Conservation (phyloP, 805 yeast species). For the Monosporozyma servazzii region DNA sequence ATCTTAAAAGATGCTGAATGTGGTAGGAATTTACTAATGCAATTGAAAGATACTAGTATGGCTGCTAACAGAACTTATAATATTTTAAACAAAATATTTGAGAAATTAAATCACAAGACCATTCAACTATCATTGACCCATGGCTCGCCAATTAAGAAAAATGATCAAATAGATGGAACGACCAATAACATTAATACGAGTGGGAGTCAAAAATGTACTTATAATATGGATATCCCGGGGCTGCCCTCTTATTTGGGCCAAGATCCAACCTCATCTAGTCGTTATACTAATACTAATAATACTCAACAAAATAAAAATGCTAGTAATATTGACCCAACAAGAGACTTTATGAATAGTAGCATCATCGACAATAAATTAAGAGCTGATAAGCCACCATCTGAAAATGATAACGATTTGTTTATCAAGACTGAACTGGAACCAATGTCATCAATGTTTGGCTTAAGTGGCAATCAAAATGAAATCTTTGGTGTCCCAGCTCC, state of each 20-base stretch:
- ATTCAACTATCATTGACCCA: slow-evolving; percentile 35
- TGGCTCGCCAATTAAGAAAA: slow-evolving; percentile 2
- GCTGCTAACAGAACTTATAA: slow-evolving; percentile 77
- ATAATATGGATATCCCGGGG: slow-evolving; percentile 1
- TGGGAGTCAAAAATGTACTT: background rate
- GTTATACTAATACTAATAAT: background rate
- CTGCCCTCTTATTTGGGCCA: background rate
- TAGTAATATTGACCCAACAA: background rate
- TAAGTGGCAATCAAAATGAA: slow-evolving; percentile 3
- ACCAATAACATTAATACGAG: background rate
- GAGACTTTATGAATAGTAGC: background rate
- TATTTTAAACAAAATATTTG: slow-evolving; percentile 70
- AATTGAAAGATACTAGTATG: slow-evolving; percentile 61
- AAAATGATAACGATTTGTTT: background rate
- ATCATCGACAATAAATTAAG: background rate
- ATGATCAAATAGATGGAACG: background rate
- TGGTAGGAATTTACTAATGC: slow-evolving; percentile 66
- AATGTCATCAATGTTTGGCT: slow-evolving; percentile 4
- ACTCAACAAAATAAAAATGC: background rate
- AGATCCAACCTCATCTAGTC: background rate
- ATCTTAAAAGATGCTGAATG: slow-evolving; percentile 69
- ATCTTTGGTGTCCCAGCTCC: slow-evolving; percentile 1
- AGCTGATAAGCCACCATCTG: background rate
- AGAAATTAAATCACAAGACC: slow-evolving; percentile 65
- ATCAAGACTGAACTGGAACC: slow-evolving; percentile 1